Percentiles rank a stretch among this genome's conserved stretches.
Conservation (phyloP, 2,329 filamentous ascomycete species). For the Clarireedia paspali region DNA sequence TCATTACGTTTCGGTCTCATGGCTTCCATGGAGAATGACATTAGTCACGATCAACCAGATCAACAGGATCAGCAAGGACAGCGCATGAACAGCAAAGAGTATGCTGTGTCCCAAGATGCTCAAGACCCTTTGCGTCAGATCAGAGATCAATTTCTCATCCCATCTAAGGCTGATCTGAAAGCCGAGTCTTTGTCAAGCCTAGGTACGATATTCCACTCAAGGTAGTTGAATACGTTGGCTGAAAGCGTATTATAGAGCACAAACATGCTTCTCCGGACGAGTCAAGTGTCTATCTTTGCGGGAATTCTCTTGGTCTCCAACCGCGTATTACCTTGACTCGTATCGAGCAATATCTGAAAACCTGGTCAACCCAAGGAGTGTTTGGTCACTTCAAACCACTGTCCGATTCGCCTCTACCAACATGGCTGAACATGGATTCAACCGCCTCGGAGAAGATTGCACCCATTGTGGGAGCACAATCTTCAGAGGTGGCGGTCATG, state of each 20-base stretch:
- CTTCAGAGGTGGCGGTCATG: constrained; percentile 70
- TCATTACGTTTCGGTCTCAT: constrained; percentile 21
- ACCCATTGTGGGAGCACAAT: constrained; percentile 60
- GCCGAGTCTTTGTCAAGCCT: constrained; percentile 33
- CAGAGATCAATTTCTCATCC: constrained; percentile 68
- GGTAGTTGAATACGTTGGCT: background rate
- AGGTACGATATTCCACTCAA: constrained; percentile 7
- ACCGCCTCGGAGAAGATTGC: constrained; percentile 58
- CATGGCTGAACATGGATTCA: constrained; percentile 67
- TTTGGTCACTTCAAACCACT: constrained; percentile 66
- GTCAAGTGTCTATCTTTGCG: constrained; percentile 60
- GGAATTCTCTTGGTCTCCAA: constrained; percentile 72
- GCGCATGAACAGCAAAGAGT: constrained; percentile 24
- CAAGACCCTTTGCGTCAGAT: constrained; percentile 54
- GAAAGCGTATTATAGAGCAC: constrained; percentile 12
- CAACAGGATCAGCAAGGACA: constrained; percentile 2
- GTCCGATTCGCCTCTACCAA: constrained; percentile 50
- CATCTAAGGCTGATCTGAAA: constrained; percentile 63
- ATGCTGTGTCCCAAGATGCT: constrained; percentile 41
- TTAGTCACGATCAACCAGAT: constrained; percentile 9
- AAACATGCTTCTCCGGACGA: constrained; percentile 18
- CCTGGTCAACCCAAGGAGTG: constrained; percentile 71
- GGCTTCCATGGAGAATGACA: constrained; percentile 11
- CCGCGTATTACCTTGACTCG: constrained; percentile 57
- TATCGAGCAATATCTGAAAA: constrained; percentile 60